Percentiles rank a stretch among this genome's conserved stretches.
Evolutionary conservation across 2,329 filamentous ascomycete species (phyloP).

Genomic region (Leptodontidium sp.): DNA sequence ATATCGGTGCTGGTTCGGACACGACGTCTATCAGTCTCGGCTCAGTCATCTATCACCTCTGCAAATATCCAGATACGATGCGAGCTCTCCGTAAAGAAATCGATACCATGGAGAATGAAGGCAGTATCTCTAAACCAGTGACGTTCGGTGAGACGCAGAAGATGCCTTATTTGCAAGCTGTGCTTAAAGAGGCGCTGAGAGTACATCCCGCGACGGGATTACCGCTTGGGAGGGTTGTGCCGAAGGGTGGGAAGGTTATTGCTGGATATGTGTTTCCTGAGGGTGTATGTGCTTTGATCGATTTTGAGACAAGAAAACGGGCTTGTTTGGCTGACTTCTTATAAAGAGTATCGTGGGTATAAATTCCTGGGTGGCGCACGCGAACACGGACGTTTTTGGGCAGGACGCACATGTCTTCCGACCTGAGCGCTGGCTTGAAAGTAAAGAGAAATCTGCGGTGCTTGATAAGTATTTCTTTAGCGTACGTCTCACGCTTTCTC

Average conservation of each 20-base stretch:
- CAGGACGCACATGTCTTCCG: slow-evolving; percentile 52
- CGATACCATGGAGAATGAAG: slow-evolving; percentile 28
- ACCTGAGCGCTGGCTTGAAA: slow-evolving; percentile 56
- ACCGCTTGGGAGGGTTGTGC: slow-evolving; percentile 57
- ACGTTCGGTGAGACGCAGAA: slow-evolving; percentile 46
- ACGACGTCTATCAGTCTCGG: slow-evolving; percentile 58
- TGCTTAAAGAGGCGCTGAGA: slow-evolving; percentile 56
- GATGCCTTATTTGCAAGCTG: slow-evolving; percentile 61
- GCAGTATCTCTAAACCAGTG: slow-evolving; percentile 37
- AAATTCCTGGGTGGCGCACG: slow-evolving; percentile 55
- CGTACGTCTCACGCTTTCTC: background rate
- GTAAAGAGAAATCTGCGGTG: slow-evolving; percentile 36
- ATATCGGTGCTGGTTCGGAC: slow-evolving; percentile 52
- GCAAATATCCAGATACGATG: slow-evolving; percentile 44
- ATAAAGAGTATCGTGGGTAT: slow-evolving; percentile 50
- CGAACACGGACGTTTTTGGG: slow-evolving; percentile 54
- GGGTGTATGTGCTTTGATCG: slow-evolving; percentile 39
- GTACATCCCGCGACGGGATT: slow-evolving; percentile 56
- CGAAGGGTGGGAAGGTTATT: slow-evolving; percentile 53
- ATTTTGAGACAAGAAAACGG: too few species aligned
- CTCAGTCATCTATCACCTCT: slow-evolving; percentile 53
- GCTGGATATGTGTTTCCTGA: slow-evolving; percentile 52
- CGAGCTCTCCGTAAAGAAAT: slow-evolving; percentile 47
- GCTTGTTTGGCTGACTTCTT: background rate
- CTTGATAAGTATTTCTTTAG: slow-evolving; percentile 34